Percentiles rank a stretch among this genome's conserved stretches.
Conservation (phyloP, 192 early-diverging fungal genomes). For the Oehlia diaphana region DNA sequence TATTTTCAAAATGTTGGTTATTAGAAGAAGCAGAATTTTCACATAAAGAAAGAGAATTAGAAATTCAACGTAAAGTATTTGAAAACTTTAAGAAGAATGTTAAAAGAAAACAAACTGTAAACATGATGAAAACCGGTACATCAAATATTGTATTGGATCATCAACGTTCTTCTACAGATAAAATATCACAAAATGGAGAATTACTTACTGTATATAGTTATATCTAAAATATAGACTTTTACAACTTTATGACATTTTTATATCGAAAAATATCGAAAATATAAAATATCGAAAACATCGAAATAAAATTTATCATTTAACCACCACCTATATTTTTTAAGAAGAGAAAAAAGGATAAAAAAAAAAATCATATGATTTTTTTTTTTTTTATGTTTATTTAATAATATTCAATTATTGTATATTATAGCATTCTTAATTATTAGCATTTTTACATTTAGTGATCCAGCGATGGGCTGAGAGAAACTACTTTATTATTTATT, state of each 20-base stretch:
- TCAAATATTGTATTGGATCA: neutral
- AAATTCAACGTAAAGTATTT: conserved; percentile 14
- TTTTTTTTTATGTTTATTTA: too few relatives aligned
- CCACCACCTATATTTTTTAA: too few relatives aligned
- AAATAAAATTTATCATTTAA: too few relatives aligned
- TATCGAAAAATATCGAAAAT: neutral
- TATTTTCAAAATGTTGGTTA: conserved; percentile 18
- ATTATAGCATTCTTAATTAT: too few relatives aligned
- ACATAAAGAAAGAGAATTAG: conserved; percentile 13
- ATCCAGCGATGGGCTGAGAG: too few relatives aligned
- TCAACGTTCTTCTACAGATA: neutral
- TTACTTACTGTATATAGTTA: neutral
- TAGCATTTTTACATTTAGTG: too few relatives aligned
- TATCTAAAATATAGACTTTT: neutral
- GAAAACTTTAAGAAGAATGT: neutral
- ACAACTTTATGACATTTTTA: neutral
- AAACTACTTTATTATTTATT: too few relatives aligned
- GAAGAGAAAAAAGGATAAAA: too few relatives aligned
- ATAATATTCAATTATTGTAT: too few relatives aligned
- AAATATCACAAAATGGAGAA: neutral
- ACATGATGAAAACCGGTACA: neutral
- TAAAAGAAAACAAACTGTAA: neutral
- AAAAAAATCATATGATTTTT: too few relatives aligned
- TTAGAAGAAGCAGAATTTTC: neutral
- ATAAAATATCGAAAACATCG: too few relatives aligned